Conservation (phyloP, 225 moss, liverwort and hornwort genomes). For the Lunularia cruciata region DNA sequence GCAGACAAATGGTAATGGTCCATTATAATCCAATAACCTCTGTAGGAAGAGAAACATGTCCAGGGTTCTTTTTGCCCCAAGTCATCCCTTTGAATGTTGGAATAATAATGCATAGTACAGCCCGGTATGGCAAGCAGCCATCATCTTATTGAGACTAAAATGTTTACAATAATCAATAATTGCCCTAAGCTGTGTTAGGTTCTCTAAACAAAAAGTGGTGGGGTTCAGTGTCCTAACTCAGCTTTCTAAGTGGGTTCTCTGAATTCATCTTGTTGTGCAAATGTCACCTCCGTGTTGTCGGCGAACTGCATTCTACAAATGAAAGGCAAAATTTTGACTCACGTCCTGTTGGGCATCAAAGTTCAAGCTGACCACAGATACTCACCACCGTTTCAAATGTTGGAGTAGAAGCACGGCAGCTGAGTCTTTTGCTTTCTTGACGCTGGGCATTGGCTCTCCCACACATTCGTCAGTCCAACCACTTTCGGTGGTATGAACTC, state of each 20-base stretch:
- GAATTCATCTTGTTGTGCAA: background rate
- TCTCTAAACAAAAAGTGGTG: conserved; percentile 7
- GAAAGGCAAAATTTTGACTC: conserved; percentile 39
- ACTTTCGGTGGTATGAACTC: conserved; percentile 87
- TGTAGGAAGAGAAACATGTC: no score
- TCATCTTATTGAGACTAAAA: conserved; percentile 36
- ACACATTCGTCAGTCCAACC: conserved; percentile 98
- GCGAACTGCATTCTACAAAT: conserved; percentile 2
- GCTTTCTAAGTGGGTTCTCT: background rate
- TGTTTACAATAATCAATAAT: conserved; percentile 23
- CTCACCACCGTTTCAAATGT: conserved; percentile 74
- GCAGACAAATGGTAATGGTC: no score
- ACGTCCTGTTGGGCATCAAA: conserved; percentile 26
- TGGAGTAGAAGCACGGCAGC: conserved; percentile 87
- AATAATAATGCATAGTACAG: conserved; percentile 19
- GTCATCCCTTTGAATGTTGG: conserved; percentile 20
- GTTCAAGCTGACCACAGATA: background rate
- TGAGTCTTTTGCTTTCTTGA: conserved; percentile 98
- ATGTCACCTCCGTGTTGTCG: background rate
- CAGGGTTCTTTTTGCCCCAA: background rate
- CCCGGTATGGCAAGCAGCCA: conserved; percentile 27
- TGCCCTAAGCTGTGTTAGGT: conserved; percentile 2
- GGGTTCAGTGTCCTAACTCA: background rate
- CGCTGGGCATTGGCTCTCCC: conserved; percentile 99
- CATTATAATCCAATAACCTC: no score